Base-by-base conservation (phyloP, 371 early-diverging fungal species). In the Mortierella sp. region DNA sequence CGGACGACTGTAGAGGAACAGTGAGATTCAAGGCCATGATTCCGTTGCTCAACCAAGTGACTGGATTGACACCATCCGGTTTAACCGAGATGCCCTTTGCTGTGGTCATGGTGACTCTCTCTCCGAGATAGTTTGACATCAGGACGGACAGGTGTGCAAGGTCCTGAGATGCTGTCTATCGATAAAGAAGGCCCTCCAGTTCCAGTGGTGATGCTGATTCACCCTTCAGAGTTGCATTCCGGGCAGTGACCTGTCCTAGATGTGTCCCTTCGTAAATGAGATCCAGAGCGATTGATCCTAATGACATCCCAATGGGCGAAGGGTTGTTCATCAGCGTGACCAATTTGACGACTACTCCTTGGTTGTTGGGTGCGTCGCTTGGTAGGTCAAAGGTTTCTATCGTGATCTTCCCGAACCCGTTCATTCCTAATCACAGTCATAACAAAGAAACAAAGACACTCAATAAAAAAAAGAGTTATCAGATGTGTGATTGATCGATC, bases 251-350 rank as follows among this genome's bases (percentile, higher is more conserved):
- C 40, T 72, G 74, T 58, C 91, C 91, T 43, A 91, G 79, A 22
- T 78, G 74, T 37, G 89, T 86, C 63, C 87, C 88, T 22, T 89
- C 78, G 48, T 87, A 90, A 14, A 83, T 85, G 61, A 91, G 88
- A 16, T 82, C 80, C 69, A 91, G 75, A 13, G 80, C 79, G 53
- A 91, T 89, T 22, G 88, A 87, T 63, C 91, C 91, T 3, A 91
- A 85, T 48, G 88, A 83, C 11, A 91, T 87, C 16, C 90, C 89
- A 65, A 91, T 85, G 68, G 90, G 90, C 29, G 90, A 90, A 69
- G 90, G 90, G 76, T 88, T 88, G 50, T 80, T 80, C 47, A 91
- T 73, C 39, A 85, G 76, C 14, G 91, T 91, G 48, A 86, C 89
- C 13, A 91, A 80, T 37, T 83, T 80, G 37, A 91, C 80, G 44